Evolutionary conservation across 768 basidiomycete species (phyloP), one percentile per base, ranked within the genome.

Genomic region (Suillus occidentalis): DNA sequence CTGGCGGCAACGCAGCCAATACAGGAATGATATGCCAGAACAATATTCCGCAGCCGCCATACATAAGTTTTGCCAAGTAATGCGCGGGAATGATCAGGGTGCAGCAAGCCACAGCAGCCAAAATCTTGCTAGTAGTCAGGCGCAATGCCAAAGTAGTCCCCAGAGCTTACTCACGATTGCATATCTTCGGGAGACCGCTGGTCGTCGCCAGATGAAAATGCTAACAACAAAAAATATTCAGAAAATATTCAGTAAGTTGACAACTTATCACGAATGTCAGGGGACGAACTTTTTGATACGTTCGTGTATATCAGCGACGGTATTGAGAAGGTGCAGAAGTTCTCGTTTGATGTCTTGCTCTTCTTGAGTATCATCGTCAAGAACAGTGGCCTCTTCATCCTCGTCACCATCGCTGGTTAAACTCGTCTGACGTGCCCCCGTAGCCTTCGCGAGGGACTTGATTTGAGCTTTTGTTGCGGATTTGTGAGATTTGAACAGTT

Each of bases 21-120:
- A 90, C 71, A 2, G 89, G 89, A 10, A 78, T 73, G 8, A 85
- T 72, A 68, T 90, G 89, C 89, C 89, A 91, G 71, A 86, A 91
- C 18, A 81, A 28, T 52, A 83, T 71, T 1, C 89, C 89, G 4
- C 79, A 61, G 37, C 76, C 63, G 60, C 85, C 82, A 61, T 81
- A 85, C 0, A 74, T 62, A 1, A 81, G 47, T 69, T 88, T 89
- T 34, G 78, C 76, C 12, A 88, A 65, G 65, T 84, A 84, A 59
- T 78, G 74, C 0, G 85, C 76, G 0, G 89, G 88, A 1, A 87
- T 64, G 45, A 85, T 56, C 10, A 82, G 66, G 18, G 82, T 55
- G 20, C 83, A 53, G 63, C 85, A 78, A 6, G 82, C 60, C 57
- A 77, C 52, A 63, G 78, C 64, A 13, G 85, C 63, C 9, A 80